Conservation (phyloP, 805 yeast species). For the Tetrapisispora namnaoensis region DNA sequence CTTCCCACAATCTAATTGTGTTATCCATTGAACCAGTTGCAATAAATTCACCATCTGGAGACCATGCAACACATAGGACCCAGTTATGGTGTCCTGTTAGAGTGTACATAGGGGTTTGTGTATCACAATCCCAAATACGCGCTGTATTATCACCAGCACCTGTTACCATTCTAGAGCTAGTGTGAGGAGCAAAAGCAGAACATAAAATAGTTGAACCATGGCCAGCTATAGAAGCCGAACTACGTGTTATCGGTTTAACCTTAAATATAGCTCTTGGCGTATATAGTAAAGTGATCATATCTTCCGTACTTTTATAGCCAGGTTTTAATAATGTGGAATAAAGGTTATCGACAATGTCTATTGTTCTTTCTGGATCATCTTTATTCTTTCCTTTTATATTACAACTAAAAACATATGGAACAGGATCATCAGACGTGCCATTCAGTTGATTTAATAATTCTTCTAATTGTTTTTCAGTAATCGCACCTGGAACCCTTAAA, state of each 20-base stretch:
- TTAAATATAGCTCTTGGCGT: slow-evolving; percentile 94
- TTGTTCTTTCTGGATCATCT: slow-evolving; percentile 30
- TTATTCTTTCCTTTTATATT: slow-evolving; percentile 36
- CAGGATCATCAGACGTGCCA: slow-evolving; percentile 66
- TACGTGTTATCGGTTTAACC: slow-evolving; percentile 82
- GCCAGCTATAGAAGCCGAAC: slow-evolving; percentile 88
- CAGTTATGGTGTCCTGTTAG: slow-evolving; percentile 81
- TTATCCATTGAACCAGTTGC: slow-evolving; percentile 97
- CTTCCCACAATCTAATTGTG: slow-evolving; percentile 82
- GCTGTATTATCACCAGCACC: slow-evolving; percentile 97
- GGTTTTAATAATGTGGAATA: slow-evolving; percentile 80
- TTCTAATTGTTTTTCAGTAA: slow-evolving; percentile 78
- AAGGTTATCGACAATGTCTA: slow-evolving; percentile 70
- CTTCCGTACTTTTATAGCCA: slow-evolving; percentile 83
- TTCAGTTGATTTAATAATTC: slow-evolving; percentile 73
- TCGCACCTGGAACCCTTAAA: slow-evolving; percentile 83
- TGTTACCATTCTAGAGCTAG: slow-evolving; percentile 76
- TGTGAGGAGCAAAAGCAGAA: slow-evolving; percentile 87
- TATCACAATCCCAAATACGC: slow-evolving; percentile 91
- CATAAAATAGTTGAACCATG: slow-evolving; percentile 91
- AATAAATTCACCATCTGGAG: slow-evolving; percentile 81
- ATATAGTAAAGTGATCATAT: slow-evolving; percentile 77
- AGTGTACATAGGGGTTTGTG: slow-evolving; percentile 81
- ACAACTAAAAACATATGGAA: slow-evolving; percentile 80
- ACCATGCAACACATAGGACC: slow-evolving; percentile 87